Conservation (phyloP, 2,329 filamentous ascomycete genomes). For the Trichoderma sp. region DNA sequence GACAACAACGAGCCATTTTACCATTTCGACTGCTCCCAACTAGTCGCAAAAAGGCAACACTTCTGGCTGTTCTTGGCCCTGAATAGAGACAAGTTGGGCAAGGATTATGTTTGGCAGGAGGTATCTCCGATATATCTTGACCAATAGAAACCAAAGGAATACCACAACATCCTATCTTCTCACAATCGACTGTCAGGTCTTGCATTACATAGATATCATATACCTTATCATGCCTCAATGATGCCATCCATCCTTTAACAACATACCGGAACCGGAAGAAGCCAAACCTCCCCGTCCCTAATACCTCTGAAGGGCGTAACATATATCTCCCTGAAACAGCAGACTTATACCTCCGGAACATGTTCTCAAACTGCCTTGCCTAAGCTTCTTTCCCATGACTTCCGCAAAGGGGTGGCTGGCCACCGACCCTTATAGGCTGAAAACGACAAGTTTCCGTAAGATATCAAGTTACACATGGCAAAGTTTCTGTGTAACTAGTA, state of each 20-base stretch:
- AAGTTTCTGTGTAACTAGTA: conserved; percentile 3
- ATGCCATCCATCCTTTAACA: neutral
- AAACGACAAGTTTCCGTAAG: neutral
- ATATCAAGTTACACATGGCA: conserved; percentile 13
- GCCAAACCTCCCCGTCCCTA: neutral
- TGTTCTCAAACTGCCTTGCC: neutral
- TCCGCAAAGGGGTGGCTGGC: neutral
- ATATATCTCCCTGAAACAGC: neutral
- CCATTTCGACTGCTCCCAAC: neutral
- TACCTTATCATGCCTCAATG: neutral
- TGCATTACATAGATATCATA: neutral
- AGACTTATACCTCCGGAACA: neutral
- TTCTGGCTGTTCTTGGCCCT: neutral
- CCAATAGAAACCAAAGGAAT: conserved; percentile 11
- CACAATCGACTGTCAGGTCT: neutral
- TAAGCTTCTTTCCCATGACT: neutral
- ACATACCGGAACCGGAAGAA: neutral
- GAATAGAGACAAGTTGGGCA: neutral
- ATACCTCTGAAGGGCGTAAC: neutral
- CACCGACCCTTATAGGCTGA: neutral
- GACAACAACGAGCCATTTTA: neutral
- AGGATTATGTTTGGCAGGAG: neutral
- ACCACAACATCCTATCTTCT: neutral
- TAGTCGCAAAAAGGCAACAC: neutral
- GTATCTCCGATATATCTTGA: neutral